These are phyloP conservation scores for Cadophora sp. DNA, from an alignment of 2,329 filamentous ascomycete species.

Conservation along the genomic window DNA sequence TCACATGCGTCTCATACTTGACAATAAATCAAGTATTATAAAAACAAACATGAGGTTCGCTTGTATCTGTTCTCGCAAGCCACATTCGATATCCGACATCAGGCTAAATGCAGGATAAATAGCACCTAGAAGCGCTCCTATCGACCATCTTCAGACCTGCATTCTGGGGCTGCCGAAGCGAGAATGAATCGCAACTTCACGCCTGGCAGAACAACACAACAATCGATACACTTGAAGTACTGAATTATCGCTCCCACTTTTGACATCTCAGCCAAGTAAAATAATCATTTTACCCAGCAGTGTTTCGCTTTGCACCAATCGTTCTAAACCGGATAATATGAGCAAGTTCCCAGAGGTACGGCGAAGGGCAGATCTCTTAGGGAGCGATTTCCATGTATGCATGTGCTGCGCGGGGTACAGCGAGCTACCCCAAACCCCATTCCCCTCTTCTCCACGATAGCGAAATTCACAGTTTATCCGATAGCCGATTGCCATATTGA, in stretches of 20 bases:
- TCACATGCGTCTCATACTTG: background rate
- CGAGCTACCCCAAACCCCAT: background rate
- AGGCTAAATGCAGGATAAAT: conserved; percentile 11
- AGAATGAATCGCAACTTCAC: background rate
- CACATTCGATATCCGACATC: background rate
- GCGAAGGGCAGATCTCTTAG: background rate
- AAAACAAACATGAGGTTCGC: background rate
- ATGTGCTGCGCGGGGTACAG: background rate
- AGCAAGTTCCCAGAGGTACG: background rate
- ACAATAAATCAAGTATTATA: background rate
- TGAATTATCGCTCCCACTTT: background rate
- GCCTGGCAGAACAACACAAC: background rate
- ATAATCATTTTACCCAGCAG: background rate
- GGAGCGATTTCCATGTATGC: background rate
- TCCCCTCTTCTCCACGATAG: conserved; percentile 2
- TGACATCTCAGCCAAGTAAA: background rate
- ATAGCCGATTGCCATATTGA: background rate
- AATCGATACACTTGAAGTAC: background rate
- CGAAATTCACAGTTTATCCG: background rate
- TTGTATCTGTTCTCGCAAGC: background rate
- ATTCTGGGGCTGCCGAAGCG: too few species aligned
- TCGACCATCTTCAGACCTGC: background rate
- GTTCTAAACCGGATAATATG: background rate
- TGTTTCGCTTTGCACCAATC: background rate
- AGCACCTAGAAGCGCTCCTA: background rate